Percentiles rank a stretch among this genome's conserved stretches.
phyloP scores from a whole-genome alignment of 2,329 filamentous ascomycete species.

The Botryosphaeria dothidea region DNA sequence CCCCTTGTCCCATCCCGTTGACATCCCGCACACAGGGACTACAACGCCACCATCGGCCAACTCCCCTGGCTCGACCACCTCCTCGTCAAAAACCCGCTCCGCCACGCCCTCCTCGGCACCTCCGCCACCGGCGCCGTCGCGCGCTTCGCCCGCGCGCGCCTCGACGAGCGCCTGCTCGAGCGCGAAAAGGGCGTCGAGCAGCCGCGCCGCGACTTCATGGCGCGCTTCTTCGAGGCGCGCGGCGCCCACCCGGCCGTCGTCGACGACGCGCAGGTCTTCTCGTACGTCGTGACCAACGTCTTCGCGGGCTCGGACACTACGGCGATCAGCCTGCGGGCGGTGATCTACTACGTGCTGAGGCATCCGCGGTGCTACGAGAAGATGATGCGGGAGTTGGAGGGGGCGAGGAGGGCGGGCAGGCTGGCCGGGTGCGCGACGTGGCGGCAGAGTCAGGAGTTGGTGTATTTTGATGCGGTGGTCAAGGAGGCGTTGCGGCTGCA shows the following conservation, averaged over 20 bases:
- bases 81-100: conserved; percentile 17
- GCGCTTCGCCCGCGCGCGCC: not conserved
- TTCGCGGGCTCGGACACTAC: conserved; percentile 42
- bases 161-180: not conserved
- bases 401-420: conserved; percentile 7
- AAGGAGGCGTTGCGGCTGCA: conserved; percentile 55
- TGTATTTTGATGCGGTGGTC: conserved; percentile 54
- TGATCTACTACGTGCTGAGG: conserved; percentile 39
- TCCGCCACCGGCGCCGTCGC: not conserved
- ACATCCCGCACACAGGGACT: not conserved
- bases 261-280: conserved; percentile 25
- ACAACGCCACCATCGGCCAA: conserved; percentile 24
- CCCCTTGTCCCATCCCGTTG: too few relatives aligned
- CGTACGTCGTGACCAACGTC: conserved; percentile 29
- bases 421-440: conserved; percentile 29
- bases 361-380: conserved; percentile 25
- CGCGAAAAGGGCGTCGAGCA: not conserved
- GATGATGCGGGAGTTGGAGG: conserved; percentile 27
- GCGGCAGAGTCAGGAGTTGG: conserved; percentile 4
- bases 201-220: conserved; percentile 4
- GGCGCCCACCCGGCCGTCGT: conserved; percentile 18
- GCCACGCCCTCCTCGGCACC: not conserved
- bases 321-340: conserved; percentile 36
- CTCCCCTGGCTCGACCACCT: conserved; percentile 18
- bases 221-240: conserved; percentile 4